Base-by-base conservation (phyloP, 306 rosid genomes). In the Lathyrus oleraceus region DNA sequence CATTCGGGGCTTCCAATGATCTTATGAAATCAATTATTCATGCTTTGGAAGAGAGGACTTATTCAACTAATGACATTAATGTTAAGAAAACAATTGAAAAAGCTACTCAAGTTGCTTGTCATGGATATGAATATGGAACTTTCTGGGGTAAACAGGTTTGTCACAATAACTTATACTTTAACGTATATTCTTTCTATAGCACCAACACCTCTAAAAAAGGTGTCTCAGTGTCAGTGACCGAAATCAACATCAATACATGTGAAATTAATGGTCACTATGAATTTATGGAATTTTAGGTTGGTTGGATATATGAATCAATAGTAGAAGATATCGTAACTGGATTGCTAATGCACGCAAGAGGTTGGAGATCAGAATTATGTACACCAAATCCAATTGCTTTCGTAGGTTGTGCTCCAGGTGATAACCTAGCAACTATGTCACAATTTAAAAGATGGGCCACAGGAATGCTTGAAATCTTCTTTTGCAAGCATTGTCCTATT, bases 361-460 rank as follows among this genome's bases (percentile, higher is more conserved):
- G 96, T 7, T 89, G 95, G 97, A 85, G 76, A 61, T 88, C 97
- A 0, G 84, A 75, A 6, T 0, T 35, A 6, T 71, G 77, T 6
- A 13, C 36, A 1, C 80, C 90, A 0, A 57, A 68, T 39, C 96
- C 93, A 28, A 64, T 76, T 0, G 87, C 79, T 0, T 89, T 92
- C 71, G 44, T 66, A 2, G 96, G 98, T 0, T 77, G 84, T 64
- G 87, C 85, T 4, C 96, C 93, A 1, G 5, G 17, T 0, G 76
- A 86, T 3, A 86, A 81, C 5, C 93, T 95, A 21, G 14, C 20
- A 4, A 8, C 84, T 5, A 53, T 86, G 81, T 52, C 65, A 40
- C 96, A 92, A 82, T 83, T 73, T 3, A 92, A 88, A 72, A 88
- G 96, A 71, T 88, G 88, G 92, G 82, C 78, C 35, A 77, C 84